Base-by-base conservation (phyloP, 2,329 filamentous ascomycete genomes). In the Aspergillus sp. region DNA sequence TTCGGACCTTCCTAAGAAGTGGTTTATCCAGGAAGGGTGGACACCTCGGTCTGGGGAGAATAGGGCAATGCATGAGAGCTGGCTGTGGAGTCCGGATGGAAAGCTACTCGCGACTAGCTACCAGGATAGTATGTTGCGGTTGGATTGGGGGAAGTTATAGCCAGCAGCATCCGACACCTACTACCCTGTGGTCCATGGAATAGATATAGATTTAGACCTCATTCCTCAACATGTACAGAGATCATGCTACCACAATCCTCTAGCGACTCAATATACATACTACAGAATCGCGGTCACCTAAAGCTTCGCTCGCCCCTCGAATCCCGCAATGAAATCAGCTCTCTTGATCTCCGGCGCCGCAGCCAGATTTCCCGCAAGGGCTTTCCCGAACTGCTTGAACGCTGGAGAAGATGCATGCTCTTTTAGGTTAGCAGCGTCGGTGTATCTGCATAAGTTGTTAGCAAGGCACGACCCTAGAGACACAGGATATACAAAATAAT, bases 11-110 rank as follows among this genome's bases (percentile, higher is more conserved):
- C 69, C 72, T 9, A 73, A 72, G 53, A 77, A 74, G 53, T 84
- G 82, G 81, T 84, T 81, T 57, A 72, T 78, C 41, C 81, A 84
- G 68, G 83, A 85, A 67, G 76, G 78, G 7, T 80, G 77, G 76
- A 80, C 79, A 15, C 78, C 76, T 49, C 71, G 80, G 13, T 77
- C 79, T 45, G 78, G 73, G 4, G 76, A 76, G 53, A 83, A 82
- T 43, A 72, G 83, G 45, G 81, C 72, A 0, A 70, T 80, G 30
- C 81, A 83, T 68, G 77, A 84, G 66, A 82, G 80, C 66, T 71
- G 78, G 64, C 67, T 84, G 49, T 83, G 79, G 77, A 71, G 72
- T 56, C 71, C 75, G 3, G 72, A 76, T 65, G 82, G 82, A 1
- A 69, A 68, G 13, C 75, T 84, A 65, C 62, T 84, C 48, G 81